A percentile compares a stretch with the other conserved stretches of the same genome.
phyloP scores from a whole-genome alignment of 169 alveolate species.

The Plasmodium billcollinsi region DNA sequence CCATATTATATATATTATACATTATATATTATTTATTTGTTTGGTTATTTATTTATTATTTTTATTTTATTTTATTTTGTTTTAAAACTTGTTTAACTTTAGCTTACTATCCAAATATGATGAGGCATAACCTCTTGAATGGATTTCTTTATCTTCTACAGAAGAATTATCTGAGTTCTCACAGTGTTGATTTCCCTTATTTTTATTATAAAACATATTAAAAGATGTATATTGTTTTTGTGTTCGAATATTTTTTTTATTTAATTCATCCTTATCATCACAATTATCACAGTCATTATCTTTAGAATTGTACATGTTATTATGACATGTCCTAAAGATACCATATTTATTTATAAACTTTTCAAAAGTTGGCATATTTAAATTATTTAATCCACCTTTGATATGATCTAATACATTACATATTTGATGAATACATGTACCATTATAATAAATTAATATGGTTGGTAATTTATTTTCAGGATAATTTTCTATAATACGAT shows the following conservation, averaged over 20 bases:
- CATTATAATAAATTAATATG: slow-evolving; percentile 82
- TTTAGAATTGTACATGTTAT: background rate
- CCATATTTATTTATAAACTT: slow-evolving; percentile 19
- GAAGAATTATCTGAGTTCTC: slow-evolving; percentile 16
- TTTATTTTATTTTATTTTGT: background rate
- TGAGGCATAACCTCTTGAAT: slow-evolving; percentile 32
- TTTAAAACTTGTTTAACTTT: background rate
- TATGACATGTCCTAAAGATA: slow-evolving; percentile 9
- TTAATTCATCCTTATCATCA: background rate
- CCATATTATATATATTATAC: too few species aligned
- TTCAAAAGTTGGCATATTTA: slow-evolving; percentile 31
- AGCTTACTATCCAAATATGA: slow-evolving; percentile 9
- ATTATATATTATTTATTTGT: background rate
- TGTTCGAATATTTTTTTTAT: slow-evolving; percentile 16
- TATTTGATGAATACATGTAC: slow-evolving; percentile 82
- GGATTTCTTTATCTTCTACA: slow-evolving; percentile 7
- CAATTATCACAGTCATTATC: slow-evolving; percentile 4
- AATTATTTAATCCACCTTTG: slow-evolving; percentile 48
- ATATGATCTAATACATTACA: slow-evolving; percentile 60
- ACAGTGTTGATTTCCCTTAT: background rate
- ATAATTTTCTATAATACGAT: slow-evolving; percentile 81
- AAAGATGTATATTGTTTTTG: slow-evolving; percentile 53
- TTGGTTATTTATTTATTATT: background rate
- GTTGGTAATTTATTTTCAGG: slow-evolving; percentile 86
- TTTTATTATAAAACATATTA: slow-evolving; percentile 14